Conservation (phyloP, 2,329 filamentous ascomycete genomes). For the Pseudohalonectria lignicola region DNA sequence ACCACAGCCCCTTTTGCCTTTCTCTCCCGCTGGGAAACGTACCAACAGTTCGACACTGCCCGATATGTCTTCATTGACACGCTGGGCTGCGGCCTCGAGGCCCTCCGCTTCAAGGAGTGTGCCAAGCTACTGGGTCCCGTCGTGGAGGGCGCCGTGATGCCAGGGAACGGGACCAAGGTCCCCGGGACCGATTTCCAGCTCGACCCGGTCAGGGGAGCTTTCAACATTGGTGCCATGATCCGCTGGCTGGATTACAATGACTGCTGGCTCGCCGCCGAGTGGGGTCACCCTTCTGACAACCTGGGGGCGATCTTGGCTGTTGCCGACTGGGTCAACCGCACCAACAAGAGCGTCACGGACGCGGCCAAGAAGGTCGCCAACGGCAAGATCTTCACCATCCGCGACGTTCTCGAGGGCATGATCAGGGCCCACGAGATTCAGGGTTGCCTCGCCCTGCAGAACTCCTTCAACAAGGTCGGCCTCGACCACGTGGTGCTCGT, state of each 20-base stretch:
- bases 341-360: constrained; percentile 54
- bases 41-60: constrained; percentile 74
- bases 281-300: constrained; percentile 98
- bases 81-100: constrained; percentile 91
- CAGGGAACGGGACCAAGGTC: constrained; percentile 84
- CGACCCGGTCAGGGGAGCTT: constrained; percentile 89
- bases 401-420: constrained; percentile 91
- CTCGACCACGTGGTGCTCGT: constrained; percentile 96
- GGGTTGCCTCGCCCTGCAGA: constrained; percentile 90
- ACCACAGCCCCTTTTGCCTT: constrained; percentile 7
- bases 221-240: constrained; percentile 99
- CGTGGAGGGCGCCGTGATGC: constrained; percentile 81
- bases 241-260: constrained; percentile 99
- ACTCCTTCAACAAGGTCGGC: constrained; percentile 98
- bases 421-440: constrained; percentile 99
- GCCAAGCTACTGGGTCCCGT: constrained; percentile 86
- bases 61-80: constrained; percentile 96
- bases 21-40: no score
- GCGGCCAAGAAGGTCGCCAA: constrained; percentile 46
- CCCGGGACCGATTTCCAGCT: constrained; percentile 89
- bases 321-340: constrained; percentile 94
- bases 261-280: constrained; percentile 98
- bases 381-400: constrained; percentile 79
- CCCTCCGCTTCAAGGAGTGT: constrained; percentile 91
- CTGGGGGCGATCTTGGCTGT: constrained; percentile 92